Evolutionary conservation across 2,329 filamentous ascomycete species (phyloP).

Genomic region (Leptosphaerulina australis): DNA sequence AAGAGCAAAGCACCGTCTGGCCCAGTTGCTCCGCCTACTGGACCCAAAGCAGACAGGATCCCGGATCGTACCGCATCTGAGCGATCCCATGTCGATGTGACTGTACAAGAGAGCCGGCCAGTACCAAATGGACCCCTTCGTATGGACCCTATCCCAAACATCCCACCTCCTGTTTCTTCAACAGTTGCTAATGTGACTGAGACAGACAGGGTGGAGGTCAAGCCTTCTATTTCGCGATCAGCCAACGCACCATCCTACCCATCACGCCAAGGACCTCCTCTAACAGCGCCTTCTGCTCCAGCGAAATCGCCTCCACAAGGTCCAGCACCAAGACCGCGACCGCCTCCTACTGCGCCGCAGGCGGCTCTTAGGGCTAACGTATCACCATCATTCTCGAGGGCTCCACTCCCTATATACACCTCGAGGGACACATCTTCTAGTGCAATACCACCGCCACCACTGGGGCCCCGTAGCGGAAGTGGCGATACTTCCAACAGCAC

Average conservation of each 20-base stretch:
- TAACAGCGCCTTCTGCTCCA: conserved; percentile 11
- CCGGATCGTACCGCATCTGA: conserved; percentile 39
- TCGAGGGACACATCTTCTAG: conserved; percentile 39
- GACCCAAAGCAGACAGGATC: conserved; percentile 48
- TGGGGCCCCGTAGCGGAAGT: conserved; percentile 34
- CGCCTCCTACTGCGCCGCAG: conserved; percentile 44
- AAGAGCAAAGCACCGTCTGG: conserved; percentile 21
- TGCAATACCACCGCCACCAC: conserved; percentile 27
- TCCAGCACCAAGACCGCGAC: conserved; percentile 34
- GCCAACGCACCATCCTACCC: conserved; percentile 11
- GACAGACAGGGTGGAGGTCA: conserved; percentile 25
- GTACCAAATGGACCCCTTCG: conserved; percentile 24
- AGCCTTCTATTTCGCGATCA: conserved; percentile 11
- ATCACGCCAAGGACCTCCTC: conserved; percentile 18
- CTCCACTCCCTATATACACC: conserved; percentile 32
- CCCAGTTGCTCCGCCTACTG: conserved; percentile 46
- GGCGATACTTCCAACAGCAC: conserved; percentile 37
- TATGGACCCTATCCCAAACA: conserved; percentile 31
- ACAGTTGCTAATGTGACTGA: conserved; percentile 11
- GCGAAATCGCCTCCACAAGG: conserved; percentile 42
- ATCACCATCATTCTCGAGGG: conserved; percentile 43
- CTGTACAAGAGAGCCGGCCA: conserved; percentile 29
- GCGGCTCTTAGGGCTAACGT: conserved; percentile 39
- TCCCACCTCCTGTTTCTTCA: conserved; percentile 22
- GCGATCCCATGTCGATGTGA: conserved; percentile 29